A percentile compares a stretch with the other conserved stretches of the same genome.
Evolutionary conservation across 2,329 filamentous ascomycete species (phyloP).

Genomic region (Stachybotrys chlorohalonatus): DNA sequence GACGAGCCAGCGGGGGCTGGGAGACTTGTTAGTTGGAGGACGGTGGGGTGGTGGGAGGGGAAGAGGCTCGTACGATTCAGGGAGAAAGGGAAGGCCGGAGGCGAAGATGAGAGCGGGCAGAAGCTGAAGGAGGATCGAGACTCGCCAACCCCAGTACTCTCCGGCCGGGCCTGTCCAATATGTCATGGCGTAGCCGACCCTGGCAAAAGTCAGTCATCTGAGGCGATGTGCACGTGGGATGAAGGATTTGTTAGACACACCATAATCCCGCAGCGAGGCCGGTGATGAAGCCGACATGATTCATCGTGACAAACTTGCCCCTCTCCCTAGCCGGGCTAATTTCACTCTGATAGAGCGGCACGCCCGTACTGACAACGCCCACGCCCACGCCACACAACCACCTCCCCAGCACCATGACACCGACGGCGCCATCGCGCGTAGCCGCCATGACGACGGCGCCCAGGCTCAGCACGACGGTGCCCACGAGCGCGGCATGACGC

Average conservation of each 20-base stretch:
- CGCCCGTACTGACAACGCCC: slow-evolving; percentile 45
- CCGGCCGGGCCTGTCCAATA: slow-evolving; percentile 38
- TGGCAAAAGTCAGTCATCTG: slow-evolving; percentile 13
- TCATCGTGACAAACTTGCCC: slow-evolving; percentile 48
- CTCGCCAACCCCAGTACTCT: slow-evolving; percentile 41
- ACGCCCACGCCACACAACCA: slow-evolving; percentile 44
- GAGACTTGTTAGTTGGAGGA: slow-evolving; percentile 8
- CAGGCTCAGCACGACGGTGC: slow-evolving; percentile 35
- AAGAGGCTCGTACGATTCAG: slow-evolving; percentile 37
- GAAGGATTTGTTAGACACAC: slow-evolving; percentile 20
- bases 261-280: slow-evolving; percentile 46
- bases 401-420: slow-evolving; percentile 41
- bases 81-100: slow-evolving; percentile 39
- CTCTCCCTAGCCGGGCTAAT: slow-evolving; percentile 43
- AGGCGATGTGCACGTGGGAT: neutral
- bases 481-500: slow-evolving; percentile 38
- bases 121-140: slow-evolving; percentile 42
- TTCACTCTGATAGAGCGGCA: slow-evolving; percentile 51
- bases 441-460: slow-evolving; percentile 39
- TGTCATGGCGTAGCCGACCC: slow-evolving; percentile 47
- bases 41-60: neutral
- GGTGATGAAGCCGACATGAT: slow-evolving; percentile 48
- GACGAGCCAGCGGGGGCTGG: slow-evolving; percentile 48
- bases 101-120: slow-evolving; percentile 41
- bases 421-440: slow-evolving; percentile 29